Evolutionary conservation across 2,329 filamentous ascomycete species (phyloP).

Genomic region (Aspergillus brasiliensis): DNA sequence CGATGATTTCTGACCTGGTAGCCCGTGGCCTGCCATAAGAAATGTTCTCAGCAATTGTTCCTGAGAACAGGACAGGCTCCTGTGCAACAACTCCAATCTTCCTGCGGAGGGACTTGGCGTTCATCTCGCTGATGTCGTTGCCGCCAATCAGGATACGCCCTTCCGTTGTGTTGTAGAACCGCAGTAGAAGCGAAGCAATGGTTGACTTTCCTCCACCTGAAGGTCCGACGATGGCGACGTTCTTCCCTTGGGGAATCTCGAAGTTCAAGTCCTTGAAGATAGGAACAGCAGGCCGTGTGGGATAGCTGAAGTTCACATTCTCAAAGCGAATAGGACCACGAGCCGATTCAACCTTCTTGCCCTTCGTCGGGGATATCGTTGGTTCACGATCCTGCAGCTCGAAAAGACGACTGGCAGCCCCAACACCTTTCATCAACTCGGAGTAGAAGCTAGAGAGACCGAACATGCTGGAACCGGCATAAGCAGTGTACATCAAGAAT

Average conservation of each 20-base stretch:
- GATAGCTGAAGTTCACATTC: slow-evolving; percentile 86
- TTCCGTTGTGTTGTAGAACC: slow-evolving; percentile 82
- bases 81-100: slow-evolving; percentile 95
- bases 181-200: slow-evolving; percentile 83
- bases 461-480: slow-evolving; percentile 81
- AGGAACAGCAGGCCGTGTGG: slow-evolving; percentile 83
- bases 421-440: slow-evolving; percentile 98
- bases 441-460: slow-evolving; percentile 96
- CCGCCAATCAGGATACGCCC: slow-evolving; percentile 84
- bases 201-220: slow-evolving; percentile 97
- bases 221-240: slow-evolving; percentile 94
- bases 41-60: slow-evolving; percentile 79
- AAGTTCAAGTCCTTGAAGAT: slow-evolving; percentile 92
- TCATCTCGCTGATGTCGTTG: slow-evolving; percentile 79
- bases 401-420: slow-evolving; percentile 92
- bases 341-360: slow-evolving; percentile 75
- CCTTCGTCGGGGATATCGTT: slow-evolving; percentile 83
- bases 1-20: slow-evolving; percentile 76
- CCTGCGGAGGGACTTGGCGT: slow-evolving; percentile 86
- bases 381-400: slow-evolving; percentile 90
- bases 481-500: slow-evolving; percentile 98
- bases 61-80: slow-evolving; percentile 89
- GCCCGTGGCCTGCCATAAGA: slow-evolving; percentile 84
- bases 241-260: slow-evolving; percentile 87
- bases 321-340: slow-evolving; percentile 87